These are phyloP conservation scores for Sclerotinia borealis DNA, from an alignment of 2,329 filamentous ascomycete species.

Conservation along the genomic window DNA sequence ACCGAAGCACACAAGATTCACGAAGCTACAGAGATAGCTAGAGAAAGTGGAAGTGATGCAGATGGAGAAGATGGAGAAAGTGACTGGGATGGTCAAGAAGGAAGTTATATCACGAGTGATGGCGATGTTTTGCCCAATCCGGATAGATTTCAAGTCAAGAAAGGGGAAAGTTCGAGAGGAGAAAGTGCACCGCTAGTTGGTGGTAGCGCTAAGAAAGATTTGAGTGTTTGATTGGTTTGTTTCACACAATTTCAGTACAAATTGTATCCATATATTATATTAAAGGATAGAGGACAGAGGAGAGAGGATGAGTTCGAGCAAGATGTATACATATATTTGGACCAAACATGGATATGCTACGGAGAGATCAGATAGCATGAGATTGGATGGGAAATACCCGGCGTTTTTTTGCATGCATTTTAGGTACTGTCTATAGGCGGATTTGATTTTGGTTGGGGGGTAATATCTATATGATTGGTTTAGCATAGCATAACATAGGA, in stretches of 20 bases:
- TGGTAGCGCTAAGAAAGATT: not conserved
- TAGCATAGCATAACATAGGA: not conserved
- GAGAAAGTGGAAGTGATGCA: slow-evolving; percentile 19
- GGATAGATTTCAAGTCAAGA: slow-evolving; percentile 2
- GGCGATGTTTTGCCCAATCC: slow-evolving; percentile 28
- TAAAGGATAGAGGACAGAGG: not conserved
- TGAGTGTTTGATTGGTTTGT: slow-evolving; percentile 6
- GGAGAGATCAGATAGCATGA: not conserved
- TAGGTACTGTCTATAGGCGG: not conserved
- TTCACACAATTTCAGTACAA: not conserved
- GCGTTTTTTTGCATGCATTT: slow-evolving; percentile 5
- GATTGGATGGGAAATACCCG: slow-evolving; percentile 4
- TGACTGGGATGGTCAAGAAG: slow-evolving; percentile 26
- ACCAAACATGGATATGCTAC: not conserved
- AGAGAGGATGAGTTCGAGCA: not conserved
- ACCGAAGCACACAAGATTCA: slow-evolving; percentile 39
- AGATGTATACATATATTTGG: not conserved
- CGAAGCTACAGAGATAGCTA: slow-evolving; percentile 10
- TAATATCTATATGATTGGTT: not conserved
- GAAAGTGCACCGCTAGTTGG: slow-evolving; percentile 4
- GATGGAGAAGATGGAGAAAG: slow-evolving; percentile 24
- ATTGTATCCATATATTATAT: not conserved
- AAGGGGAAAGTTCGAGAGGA: slow-evolving; percentile 6
- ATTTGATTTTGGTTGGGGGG: not conserved
- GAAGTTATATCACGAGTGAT: slow-evolving; percentile 27